Base-by-base conservation (phyloP, 306 rosid species). In the Morella rubra region DNA sequence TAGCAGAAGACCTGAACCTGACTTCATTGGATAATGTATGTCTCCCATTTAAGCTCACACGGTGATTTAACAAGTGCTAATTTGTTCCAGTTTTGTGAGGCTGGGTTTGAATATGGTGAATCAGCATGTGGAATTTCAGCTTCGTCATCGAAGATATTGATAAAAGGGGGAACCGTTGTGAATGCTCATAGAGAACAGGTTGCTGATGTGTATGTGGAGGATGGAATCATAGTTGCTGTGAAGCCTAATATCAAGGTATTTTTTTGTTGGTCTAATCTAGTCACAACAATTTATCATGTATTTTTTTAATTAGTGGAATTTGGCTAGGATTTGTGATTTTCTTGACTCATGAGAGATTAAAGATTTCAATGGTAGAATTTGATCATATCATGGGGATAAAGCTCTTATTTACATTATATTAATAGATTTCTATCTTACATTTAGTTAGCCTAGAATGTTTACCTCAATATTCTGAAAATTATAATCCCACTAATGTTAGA, bases 171-270 rank as follows among this genome's bases (percentile, higher is more conserved):
- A 22, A 84, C 82, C 4, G 95, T 94, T 11, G 96, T 90, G 41
- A 94, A 94, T 80, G 96, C 97, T 80, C 91, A 91, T 66, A 86
- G 81, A 15, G 88, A 73, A 81, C 93, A 94, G 75, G 16, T 86
- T 72, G 96, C 98, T 51, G 97, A 91, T 84, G 97, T 94, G 74
- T 94, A 91, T 78, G 89, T 94, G 6, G 91, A 90, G 74, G 91
- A 88, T 70, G 98, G 95, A 15, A 79, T 90, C 66, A 89, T 92
- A 62, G 79, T 92, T 74, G 87, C 95, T 19, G 88, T 94, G 50
- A 83, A 86, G 80, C 97, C 96, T 52, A 77, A 84, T 73, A 89
- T 94, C 83, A 76, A 20, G 79, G 97, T 91, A 65, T 45, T 18
- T 22, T 69, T 76, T 11, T 69, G 5, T 14, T 60, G 44, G 3